Evolutionary conservation across 148 eudicot genomes (phyloP).

Genomic region (Tetragonia tetragonoides): DNA sequence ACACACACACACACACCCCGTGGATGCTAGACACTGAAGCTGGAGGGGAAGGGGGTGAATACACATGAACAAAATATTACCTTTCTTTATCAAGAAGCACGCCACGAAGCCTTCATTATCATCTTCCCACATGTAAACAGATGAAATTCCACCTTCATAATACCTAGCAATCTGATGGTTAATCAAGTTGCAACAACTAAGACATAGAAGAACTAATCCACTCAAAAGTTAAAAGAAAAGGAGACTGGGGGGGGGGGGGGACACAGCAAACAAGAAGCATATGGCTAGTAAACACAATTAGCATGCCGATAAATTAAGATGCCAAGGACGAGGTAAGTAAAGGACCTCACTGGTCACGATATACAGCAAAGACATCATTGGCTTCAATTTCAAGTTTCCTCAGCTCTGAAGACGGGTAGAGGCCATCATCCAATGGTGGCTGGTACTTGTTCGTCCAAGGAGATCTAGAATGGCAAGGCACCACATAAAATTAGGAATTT

Average conservation of each 20-base stretch:
- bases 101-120: conserved; percentile 89
- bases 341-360: conserved; percentile 99
- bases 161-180: conserved; percentile 61
- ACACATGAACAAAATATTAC: conserved; percentile 29
- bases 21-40: neutral
- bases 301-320: conserved; percentile 23
- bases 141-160: conserved; percentile 98
- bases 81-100: conserved; percentile 94
- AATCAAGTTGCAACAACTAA: conserved; percentile 23
- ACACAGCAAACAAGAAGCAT: neutral
- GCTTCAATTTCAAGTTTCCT: conserved; percentile 98
- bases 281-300: conserved; percentile 3
- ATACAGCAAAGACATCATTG: conserved; percentile 86
- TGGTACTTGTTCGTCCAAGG: conserved; percentile 97
- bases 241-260: neutral
- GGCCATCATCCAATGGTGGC: conserved; percentile 87
- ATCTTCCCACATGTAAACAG: conserved; percentile 96
- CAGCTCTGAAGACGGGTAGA: conserved; percentile 70
- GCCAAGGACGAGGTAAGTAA: conserved; percentile 63
- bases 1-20: too few species aligned
- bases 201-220: neutral
- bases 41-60: neutral
- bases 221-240: neutral
- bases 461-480: conserved; percentile 46
- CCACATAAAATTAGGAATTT: neutral